phyloP scores from a whole-genome alignment of 768 basidiomycete genomes.

The Hydnum rufescens region DNA sequence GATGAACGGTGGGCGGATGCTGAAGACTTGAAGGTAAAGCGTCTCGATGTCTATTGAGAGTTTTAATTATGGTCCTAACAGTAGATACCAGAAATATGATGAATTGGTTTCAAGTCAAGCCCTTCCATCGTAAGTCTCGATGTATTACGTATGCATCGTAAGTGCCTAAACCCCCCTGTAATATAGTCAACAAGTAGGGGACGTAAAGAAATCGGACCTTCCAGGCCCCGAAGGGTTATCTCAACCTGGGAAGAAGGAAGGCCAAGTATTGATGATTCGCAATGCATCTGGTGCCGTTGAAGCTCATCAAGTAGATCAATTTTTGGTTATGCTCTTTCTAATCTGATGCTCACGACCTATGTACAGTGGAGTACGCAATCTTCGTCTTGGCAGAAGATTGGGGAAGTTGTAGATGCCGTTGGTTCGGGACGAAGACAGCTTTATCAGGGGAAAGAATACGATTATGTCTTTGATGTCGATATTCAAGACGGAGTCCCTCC shows the following conservation, averaged over 20 bases:
- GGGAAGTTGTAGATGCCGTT: slow-evolving; percentile 89
- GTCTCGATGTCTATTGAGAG: slow-evolving; percentile 4
- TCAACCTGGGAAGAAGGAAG: slow-evolving; percentile 81
- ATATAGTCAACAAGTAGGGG: slow-evolving; percentile 61
- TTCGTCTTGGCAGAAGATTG: slow-evolving; percentile 73
- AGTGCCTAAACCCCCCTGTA: background rate
- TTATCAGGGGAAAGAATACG: slow-evolving; percentile 87
- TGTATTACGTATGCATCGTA: background rate
- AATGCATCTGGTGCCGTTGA: slow-evolving; percentile 55
- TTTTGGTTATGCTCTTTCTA: background rate
- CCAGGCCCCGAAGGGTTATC: slow-evolving; percentile 66
- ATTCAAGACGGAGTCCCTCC: slow-evolving; percentile 83
- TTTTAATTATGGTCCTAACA: background rate
- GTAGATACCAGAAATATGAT: slow-evolving; percentile 30
- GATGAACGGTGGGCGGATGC: slow-evolving; percentile 55
- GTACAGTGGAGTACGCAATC: slow-evolving; percentile 2
- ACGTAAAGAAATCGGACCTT: slow-evolving; percentile 81
- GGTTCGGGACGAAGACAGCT: slow-evolving; percentile 78
- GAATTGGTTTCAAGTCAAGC: slow-evolving; percentile 57
- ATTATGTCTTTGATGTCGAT: slow-evolving; percentile 99
- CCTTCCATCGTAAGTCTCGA: slow-evolving; percentile 33
- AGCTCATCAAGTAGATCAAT: slow-evolving; percentile 58
- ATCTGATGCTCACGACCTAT: background rate
- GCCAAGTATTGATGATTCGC: slow-evolving; percentile 83
- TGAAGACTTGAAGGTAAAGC: slow-evolving; percentile 32